Evolutionary conservation across 768 basidiomycete genomes (phyloP).

Genomic region (Termitomyces bulborhizus): DNA sequence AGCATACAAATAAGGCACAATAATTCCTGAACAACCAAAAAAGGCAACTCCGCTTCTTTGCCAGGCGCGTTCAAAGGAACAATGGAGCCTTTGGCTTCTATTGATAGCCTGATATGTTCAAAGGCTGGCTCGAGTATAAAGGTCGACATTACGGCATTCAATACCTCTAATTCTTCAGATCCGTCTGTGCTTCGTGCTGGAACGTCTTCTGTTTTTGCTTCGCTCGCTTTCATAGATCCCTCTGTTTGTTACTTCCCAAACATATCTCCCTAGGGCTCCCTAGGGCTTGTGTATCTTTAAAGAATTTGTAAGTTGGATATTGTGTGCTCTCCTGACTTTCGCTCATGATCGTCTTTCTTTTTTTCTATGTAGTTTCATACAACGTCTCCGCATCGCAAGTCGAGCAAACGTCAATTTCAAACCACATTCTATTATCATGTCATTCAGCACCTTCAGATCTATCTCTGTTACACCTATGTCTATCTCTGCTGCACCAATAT

Average conservation of each 20-base stretch:
- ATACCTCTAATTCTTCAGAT: not conserved
- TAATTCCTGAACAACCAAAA: not conserved
- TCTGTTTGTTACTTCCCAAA: not conserved
- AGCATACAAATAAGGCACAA: not conserved
- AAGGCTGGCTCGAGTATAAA: not conserved
- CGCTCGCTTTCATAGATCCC: not conserved
- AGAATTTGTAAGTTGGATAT: not conserved
- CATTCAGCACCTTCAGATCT: conserved; percentile 16
- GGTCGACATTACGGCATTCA: not conserved
- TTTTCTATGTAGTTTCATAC: not conserved
- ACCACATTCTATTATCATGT: conserved; percentile 9
- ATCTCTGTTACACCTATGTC: conserved; percentile 25
- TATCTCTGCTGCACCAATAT: conserved; percentile 26
- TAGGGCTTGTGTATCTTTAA: not conserved
- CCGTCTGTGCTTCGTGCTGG: not conserved
- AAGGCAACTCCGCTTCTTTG: not conserved
- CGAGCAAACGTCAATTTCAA: conserved; percentile 5
- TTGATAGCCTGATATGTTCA: not conserved
- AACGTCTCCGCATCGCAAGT: conserved; percentile 7
- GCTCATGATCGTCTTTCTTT: not conserved
- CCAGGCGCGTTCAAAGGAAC: not conserved
- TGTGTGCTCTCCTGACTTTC: too few relatives aligned
- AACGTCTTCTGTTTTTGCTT: not conserved
- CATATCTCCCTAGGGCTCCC: not conserved
- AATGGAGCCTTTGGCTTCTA: conserved; percentile 1